These are phyloP conservation scores for Guadua angustifolia DNA, from an alignment of 176 grass and related monocot species.

Conservation along the genomic window DNA sequence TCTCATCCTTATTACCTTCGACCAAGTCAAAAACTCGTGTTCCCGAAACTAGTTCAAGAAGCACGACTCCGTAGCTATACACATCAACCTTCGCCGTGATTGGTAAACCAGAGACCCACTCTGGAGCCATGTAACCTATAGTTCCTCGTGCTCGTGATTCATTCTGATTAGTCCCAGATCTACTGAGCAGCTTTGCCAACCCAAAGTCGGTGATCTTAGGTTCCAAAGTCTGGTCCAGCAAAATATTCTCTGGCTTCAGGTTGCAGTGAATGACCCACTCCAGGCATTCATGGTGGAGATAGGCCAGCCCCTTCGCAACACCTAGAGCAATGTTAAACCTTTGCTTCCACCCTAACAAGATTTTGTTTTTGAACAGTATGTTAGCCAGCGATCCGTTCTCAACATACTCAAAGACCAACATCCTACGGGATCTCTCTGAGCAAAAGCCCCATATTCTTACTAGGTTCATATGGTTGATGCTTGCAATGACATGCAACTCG, in stretches of 20 bases:
- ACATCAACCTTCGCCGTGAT: slow-evolving; percentile 50
- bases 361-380: slow-evolving; percentile 34
- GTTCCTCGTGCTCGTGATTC: slow-evolving; percentile 35
- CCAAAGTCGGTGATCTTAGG: slow-evolving; percentile 59
- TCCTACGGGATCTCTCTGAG: slow-evolving; percentile 52
- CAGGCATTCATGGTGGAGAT: slow-evolving; percentile 60
- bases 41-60: slow-evolving; percentile 51
- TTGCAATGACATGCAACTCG: slow-evolving; percentile 49
- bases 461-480: slow-evolving; percentile 61
- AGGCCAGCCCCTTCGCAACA: slow-evolving; percentile 54
- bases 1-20: slow-evolving; percentile 21
- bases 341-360: slow-evolving; percentile 42
- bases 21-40: slow-evolving; percentile 37
- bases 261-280: slow-evolving; percentile 62
- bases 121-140: slow-evolving; percentile 54
- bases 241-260: slow-evolving; percentile 53
- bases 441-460: slow-evolving; percentile 55
- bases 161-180: slow-evolving; percentile 26
- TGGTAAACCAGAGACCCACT: slow-evolving; percentile 38
- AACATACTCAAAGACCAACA: slow-evolving; percentile 52
- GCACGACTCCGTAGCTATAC: slow-evolving; percentile 52
- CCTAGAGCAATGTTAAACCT: slow-evolving; percentile 55
- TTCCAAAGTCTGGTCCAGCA: slow-evolving; percentile 46
- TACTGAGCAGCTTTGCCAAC: slow-evolving; percentile 47
- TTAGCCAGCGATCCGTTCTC: slow-evolving; percentile 50